phyloP scores from a whole-genome alignment of 768 basidiomycete genomes.

The Boletellus sp. region DNA sequence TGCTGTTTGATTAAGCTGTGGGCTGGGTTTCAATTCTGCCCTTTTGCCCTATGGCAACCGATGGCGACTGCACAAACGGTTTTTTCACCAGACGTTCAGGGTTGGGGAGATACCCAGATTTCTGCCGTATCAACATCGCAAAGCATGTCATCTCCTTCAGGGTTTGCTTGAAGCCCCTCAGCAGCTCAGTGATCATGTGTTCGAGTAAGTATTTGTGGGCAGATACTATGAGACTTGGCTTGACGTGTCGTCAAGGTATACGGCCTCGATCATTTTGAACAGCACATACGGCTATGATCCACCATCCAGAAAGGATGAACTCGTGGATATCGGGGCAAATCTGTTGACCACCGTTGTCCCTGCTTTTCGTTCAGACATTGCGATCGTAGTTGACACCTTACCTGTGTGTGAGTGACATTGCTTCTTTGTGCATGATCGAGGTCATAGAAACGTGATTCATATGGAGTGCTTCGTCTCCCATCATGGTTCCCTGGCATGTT shows the following conservation, averaged over 20 bases:
- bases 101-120: not conserved
- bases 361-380: not conserved
- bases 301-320: not conserved
- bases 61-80: slow-evolving; percentile 12
- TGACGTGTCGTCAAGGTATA: not conserved
- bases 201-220: slow-evolving; percentile 2
- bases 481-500: slow-evolving; percentile 12
- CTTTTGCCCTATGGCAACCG: not conserved
- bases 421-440: no score
- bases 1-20: not conserved
- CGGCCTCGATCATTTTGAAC: slow-evolving; percentile 1
- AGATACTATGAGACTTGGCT: not conserved
- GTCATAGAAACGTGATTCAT: no score
- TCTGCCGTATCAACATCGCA: not conserved
- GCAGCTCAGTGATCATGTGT: not conserved
- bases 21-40: not conserved
- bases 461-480: slow-evolving; percentile 3
- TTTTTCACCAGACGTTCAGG: slow-evolving; percentile 14
- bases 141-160: slow-evolving; percentile 1
- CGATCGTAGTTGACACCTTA: not conserved
- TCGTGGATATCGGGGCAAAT: not conserved
- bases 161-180: not conserved
- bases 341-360: not conserved
- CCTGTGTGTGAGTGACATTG: not conserved
- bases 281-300: slow-evolving; percentile 4